Evolutionary conservation across 2,329 filamentous ascomycete species (phyloP).

Genomic region (Graphilbum sp.): DNA sequence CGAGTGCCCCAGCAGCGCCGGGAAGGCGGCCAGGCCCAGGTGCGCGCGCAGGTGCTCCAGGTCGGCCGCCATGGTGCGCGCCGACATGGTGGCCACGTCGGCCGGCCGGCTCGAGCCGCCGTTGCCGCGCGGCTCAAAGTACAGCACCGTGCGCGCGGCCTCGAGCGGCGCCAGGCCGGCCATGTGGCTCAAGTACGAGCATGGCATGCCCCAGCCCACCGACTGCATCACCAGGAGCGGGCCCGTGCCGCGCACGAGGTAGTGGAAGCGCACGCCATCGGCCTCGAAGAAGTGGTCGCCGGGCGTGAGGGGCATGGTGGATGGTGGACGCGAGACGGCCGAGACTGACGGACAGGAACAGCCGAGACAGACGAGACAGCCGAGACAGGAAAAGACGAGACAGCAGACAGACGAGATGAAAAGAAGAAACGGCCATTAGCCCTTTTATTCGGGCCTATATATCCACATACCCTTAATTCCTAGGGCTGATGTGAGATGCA

Average conservation of each 20-base stretch:
- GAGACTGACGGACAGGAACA: no score
- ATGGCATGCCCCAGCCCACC: background rate
- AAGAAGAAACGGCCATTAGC: no score
- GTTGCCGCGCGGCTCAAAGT: background rate
- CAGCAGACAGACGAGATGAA: no score
- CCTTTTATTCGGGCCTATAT: no score
- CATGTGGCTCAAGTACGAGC: background rate
- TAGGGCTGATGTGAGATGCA: no score
- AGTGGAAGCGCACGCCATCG: background rate
- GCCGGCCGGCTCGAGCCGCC: background rate
- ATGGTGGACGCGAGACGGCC: no score
- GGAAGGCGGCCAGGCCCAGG: background rate
- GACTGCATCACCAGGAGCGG: background rate
- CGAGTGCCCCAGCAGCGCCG: background rate
- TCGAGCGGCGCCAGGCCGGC: background rate
- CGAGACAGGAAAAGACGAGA: no score
- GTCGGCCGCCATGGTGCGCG: background rate
- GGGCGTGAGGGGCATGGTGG: no score
- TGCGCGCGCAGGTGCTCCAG: background rate
- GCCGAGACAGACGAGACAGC: no score
- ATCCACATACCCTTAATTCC: no score
- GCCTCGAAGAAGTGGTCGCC: background rate
- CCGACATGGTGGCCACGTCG: background rate
- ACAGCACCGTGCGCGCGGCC: background rate
- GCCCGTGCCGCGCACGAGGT: background rate